Conservation (phyloP, 768 basidiomycete species). For the Filobasidium wieringae region DNA sequence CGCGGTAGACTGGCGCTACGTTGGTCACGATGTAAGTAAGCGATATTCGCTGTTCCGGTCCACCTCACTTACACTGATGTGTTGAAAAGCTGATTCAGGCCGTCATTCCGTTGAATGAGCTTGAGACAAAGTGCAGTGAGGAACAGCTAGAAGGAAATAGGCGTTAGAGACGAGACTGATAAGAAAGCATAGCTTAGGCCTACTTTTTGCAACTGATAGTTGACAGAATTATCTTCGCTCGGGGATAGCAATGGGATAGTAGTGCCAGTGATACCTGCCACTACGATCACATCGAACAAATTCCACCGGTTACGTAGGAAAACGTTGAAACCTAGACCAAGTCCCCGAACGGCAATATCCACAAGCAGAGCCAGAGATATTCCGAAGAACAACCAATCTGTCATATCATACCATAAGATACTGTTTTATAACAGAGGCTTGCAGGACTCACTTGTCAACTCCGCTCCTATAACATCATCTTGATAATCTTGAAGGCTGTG, state of each 20-base stretch:
- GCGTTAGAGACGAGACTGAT: constrained; percentile 50
- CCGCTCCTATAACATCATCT: constrained; percentile 45
- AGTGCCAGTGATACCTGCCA: constrained; percentile 69
- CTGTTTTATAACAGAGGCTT: constrained; percentile 2
- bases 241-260: constrained; percentile 52
- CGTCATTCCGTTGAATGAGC: constrained; percentile 74
- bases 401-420: not conserved
- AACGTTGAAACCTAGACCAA: constrained; percentile 70
- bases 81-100: constrained; percentile 90
- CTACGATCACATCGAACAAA: constrained; percentile 70
- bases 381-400: constrained; percentile 65
- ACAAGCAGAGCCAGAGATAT: constrained; percentile 60
- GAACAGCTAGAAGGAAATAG: constrained; percentile 53
- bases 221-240: constrained; percentile 10
- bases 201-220: constrained; percentile 30
- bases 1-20: constrained; percentile 72
- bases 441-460: constrained; percentile 49
- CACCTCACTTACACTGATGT: constrained; percentile 64
- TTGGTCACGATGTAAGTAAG: not conserved
- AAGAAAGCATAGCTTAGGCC: not conserved
- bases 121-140: constrained; percentile 88
- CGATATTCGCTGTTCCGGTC: not conserved
- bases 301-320: constrained; percentile 93
- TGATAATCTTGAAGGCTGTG: constrained; percentile 72
- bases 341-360: constrained; percentile 65